Evolutionary conservation across 2,329 filamentous ascomycete genomes (phyloP), one percentile per base, ranked within the genome.

Genomic region (Furcasterigmium sp.): DNA sequence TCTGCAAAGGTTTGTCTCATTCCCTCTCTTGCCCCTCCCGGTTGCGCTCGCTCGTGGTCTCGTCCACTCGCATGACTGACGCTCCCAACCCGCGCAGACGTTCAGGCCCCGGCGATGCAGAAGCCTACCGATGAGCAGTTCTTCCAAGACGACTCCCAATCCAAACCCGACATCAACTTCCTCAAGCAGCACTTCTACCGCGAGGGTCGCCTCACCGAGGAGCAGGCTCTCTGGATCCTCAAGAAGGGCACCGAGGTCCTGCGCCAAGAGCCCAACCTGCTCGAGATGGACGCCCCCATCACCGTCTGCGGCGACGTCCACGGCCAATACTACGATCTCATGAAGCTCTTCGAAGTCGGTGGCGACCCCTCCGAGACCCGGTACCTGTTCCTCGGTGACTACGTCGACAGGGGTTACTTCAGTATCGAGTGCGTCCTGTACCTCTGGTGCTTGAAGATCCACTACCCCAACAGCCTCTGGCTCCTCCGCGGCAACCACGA

Each of bases 221-320:
- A 97, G 57, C 93, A 98, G 72, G 93, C 93, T 46, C 74, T 98
- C 65, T 97, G 85, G 83, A 98, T 98, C 58, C 84, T 98, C 64
- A 80, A 82, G 56, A 83, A 85, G 56, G 93, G 91, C 49, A 90
- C 89, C 44, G 87, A 96, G 64, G 70, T 98, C 40, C 76, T 98
- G 57, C 85, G 85, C 60, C 76, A 84, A 49, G 93, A 98, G 70
- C 91, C 93, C 52, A 98, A 97, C 66, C 75, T 98, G 52, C 77
- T 98, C 54, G 93, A 98, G 75, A 98, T 98, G 93, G 93, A 98
- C 66, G 93, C 93, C 32, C 93, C 93, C 48, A 98, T 98, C 61
- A 98, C 93, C 9, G 93, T 98, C 40, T 98, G 93, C 59, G 93
- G 93, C 62, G 93, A 98, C 60, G 91, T 98, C 43, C 93, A 98